Percentiles rank a stretch among this genome's conserved stretches.
Evolutionary conservation across 2,329 filamentous ascomycete genomes (phyloP).

Genomic region (Zymoseptoria crescenta): DNA sequence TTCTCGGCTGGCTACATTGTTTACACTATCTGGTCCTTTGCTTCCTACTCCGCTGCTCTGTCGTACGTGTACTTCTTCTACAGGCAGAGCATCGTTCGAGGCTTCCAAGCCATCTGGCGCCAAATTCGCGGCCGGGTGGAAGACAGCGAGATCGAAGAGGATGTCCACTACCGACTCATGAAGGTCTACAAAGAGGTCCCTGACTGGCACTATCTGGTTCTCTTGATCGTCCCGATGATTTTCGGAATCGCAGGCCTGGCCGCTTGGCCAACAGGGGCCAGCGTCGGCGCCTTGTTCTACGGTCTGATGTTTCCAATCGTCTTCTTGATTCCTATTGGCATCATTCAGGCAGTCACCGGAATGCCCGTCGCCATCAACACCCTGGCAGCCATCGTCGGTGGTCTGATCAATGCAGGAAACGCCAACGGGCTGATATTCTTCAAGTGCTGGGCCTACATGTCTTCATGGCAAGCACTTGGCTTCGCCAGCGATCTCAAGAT

Average conservation of each 20-base stretch:
- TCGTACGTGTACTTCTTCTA: constrained; percentile 7
- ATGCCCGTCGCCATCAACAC: constrained; percentile 12
- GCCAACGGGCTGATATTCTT: constrained; percentile 83
- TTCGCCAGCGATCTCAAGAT: constrained; percentile 81
- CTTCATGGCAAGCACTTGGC: constrained; percentile 64
- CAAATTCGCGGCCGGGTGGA: not conserved
- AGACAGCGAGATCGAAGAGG: constrained; percentile 42
- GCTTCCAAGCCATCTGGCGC: constrained; percentile 3
- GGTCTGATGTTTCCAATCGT: constrained; percentile 67
- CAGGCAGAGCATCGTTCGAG: constrained; percentile 1
- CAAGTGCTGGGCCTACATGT: constrained; percentile 53
- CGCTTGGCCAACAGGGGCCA: constrained; percentile 64
- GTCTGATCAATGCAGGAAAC: constrained; percentile 72
- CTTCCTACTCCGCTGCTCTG: constrained; percentile 4
- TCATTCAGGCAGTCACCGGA: constrained; percentile 87
- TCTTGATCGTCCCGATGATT: constrained; percentile 9
- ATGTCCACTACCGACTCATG: constrained; percentile 80
- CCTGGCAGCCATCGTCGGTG: constrained; percentile 71
- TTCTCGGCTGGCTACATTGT: constrained; percentile 7
- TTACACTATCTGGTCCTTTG: constrained; percentile 5
- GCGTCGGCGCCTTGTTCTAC: constrained; percentile 76
- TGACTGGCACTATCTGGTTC: constrained; percentile 58
- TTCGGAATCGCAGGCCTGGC: constrained; percentile 12
- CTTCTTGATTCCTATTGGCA: constrained; percentile 81
- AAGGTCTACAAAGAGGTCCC: constrained; percentile 72